Evolutionary conservation across 2,329 filamentous ascomycete genomes (phyloP).

Genomic region (Aspergillus ochraceoroseus): DNA sequence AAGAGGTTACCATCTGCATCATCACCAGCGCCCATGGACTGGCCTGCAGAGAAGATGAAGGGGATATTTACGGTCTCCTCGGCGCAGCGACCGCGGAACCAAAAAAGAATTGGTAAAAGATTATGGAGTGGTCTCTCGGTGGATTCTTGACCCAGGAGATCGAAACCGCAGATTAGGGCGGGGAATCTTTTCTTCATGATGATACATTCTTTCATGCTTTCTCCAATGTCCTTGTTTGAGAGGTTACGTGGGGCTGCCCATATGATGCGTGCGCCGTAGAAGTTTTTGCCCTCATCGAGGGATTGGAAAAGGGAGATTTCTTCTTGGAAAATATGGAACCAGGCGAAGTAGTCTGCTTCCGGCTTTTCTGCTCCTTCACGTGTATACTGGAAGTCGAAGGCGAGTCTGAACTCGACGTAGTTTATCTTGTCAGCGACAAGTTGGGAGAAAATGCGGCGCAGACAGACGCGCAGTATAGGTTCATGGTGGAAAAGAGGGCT

Average conservation of each 20-base stretch:
- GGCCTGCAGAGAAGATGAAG: conserved; percentile 94
- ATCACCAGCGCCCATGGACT: conserved; percentile 74
- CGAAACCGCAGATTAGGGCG: conserved; percentile 76
- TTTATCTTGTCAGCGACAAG: conserved; percentile 75
- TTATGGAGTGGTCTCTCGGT: conserved; percentile 68
- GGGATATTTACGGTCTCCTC: conserved; percentile 75
- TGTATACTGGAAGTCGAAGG: conserved; percentile 68
- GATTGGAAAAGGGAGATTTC: conserved; percentile 71
- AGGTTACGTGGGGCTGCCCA: conserved; percentile 70
- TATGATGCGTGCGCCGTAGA: conserved; percentile 81
- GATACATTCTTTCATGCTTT: conserved; percentile 85
- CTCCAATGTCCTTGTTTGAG: conserved; percentile 61
- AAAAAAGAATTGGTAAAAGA: conserved; percentile 78
- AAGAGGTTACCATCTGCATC: conserved; percentile 78
- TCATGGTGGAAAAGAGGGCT: conserved; percentile 79
- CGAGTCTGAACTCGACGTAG: conserved; percentile 77
- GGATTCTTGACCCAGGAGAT: conserved; percentile 86
- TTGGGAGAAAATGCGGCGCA: conserved; percentile 65
- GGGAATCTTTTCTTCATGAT: conserved; percentile 73
- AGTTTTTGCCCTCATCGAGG: conserved; percentile 64
- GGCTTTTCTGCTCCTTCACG: conserved; percentile 59
- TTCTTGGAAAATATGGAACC: conserved; percentile 70
- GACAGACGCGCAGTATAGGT: conserved; percentile 74
- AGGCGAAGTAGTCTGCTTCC: conserved; percentile 62
- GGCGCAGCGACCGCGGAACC: conserved; percentile 83